A percentile compares a stretch with the other conserved stretches of the same genome.
Evolutionary conservation across 179 eudicot species (phyloP).

Genomic region (Drosera spatulata): DNA sequence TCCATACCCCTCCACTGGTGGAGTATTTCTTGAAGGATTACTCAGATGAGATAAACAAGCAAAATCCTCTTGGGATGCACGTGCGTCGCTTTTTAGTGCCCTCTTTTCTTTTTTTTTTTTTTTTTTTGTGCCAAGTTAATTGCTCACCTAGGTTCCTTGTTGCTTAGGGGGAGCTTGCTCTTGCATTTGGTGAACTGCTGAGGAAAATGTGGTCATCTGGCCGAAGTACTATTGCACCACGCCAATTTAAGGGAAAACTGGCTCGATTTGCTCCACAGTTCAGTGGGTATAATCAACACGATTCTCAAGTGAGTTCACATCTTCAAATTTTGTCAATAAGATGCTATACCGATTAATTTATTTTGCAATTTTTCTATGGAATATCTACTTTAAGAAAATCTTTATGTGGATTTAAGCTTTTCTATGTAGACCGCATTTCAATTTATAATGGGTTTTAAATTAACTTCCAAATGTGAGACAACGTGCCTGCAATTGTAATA

Average conservation of each 20-base stretch:
- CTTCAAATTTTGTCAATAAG: not conserved
- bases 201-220: slow-evolving; percentile 91
- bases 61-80: slow-evolving; percentile 85
- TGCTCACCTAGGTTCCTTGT: slow-evolving; percentile 3
- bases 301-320: slow-evolving; percentile 70
- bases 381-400: not conserved
- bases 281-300: slow-evolving; percentile 98
- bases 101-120: slow-evolving; percentile 1
- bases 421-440: no score
- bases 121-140: not conserved
- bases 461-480: no score
- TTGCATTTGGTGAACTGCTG: slow-evolving; percentile 89
- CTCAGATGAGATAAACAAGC: slow-evolving; percentile 74
- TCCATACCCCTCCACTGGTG: slow-evolving; percentile 82
- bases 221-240: slow-evolving; percentile 63
- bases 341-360: not conserved
- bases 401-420: not conserved
- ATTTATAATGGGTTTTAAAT: no score
- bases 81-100: slow-evolving; percentile 29
- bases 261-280: slow-evolving; percentile 98
- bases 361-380: not conserved
- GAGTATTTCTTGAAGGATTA: slow-evolving; percentile 79
- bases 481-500: no score
- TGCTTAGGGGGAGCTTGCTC: slow-evolving; percentile 93
- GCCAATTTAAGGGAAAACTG: slow-evolving; percentile 86